Conservation (phyloP, 768 basidiomycete species). For the Artomyces pyxidatus region DNA sequence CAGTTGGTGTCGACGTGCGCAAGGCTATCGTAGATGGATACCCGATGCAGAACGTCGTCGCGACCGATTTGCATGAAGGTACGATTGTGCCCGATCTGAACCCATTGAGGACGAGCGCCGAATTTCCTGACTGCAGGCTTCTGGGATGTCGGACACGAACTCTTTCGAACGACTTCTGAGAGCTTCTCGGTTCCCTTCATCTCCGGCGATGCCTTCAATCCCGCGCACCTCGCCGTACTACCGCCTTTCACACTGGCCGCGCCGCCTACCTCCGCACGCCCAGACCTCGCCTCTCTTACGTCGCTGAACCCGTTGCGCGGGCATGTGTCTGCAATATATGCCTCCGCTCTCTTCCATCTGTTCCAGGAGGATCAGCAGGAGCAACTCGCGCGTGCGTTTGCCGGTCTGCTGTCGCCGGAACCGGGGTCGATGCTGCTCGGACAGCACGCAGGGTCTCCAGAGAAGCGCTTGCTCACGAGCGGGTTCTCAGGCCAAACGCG, state of each 20-base stretch:
- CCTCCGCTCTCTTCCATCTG: slow-evolving; percentile 41
- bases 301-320: slow-evolving; percentile 41
- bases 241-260: slow-evolving; percentile 20
- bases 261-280: slow-evolving; percentile 11
- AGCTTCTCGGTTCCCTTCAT: slow-evolving; percentile 50
- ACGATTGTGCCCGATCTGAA: slow-evolving; percentile 8
- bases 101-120: not conserved
- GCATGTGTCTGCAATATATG: slow-evolving; percentile 42
- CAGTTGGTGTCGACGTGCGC: slow-evolving; percentile 36
- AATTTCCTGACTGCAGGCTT: slow-evolving; percentile 31
- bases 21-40: slow-evolving; percentile 36
- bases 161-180: slow-evolving; percentile 45
- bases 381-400: slow-evolving; percentile 33
- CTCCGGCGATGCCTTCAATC: slow-evolving; percentile 46
- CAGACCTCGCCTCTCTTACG: slow-evolving; percentile 24
- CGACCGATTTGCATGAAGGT: slow-evolving; percentile 34
- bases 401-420: slow-evolving; percentile 31
- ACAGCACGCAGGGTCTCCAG: slow-evolving; percentile 25
- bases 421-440: slow-evolving; percentile 43
- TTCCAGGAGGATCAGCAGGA: slow-evolving; percentile 35
- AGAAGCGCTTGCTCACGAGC: slow-evolving; percentile 21
- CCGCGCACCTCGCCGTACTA: slow-evolving; percentile 28
- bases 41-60: slow-evolving; percentile 31
- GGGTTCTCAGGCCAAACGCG: not conserved
- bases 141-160: slow-evolving; percentile 54